A percentile compares a stretch with the other conserved stretches of the same genome.
Evolutionary conservation across 805 yeast species (phyloP).

Genomic region (Candida sanyiensis): DNA sequence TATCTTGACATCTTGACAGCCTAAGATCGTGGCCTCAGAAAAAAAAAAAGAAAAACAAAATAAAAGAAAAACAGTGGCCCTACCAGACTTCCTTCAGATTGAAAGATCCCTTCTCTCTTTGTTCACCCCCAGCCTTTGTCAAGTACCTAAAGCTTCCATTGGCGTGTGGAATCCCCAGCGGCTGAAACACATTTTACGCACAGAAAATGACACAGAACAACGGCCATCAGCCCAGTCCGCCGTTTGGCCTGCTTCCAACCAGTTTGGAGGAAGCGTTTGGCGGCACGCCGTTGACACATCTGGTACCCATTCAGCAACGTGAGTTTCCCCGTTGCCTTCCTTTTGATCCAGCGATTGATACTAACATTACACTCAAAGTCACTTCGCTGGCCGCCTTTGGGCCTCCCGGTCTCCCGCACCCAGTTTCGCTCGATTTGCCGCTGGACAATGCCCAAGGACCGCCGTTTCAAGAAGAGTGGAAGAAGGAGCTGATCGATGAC

Average conservation of each 20-base stretch:
- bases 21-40: no score
- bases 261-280: slow-evolving; percentile 26
- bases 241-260: slow-evolving; percentile 15
- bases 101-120: no score
- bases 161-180: not conserved
- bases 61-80: no score
- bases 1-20: no score
- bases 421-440: not conserved
- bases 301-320: slow-evolving; percentile 37
- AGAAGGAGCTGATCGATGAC: not conserved
- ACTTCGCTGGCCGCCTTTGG: not conserved
- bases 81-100: no score
- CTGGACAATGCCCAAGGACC: not conserved
- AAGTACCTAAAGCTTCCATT: no score
- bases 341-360: not conserved
- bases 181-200: not conserved
- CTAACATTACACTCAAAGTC: not conserved
- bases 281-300: slow-evolving; percentile 31
- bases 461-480: not conserved
- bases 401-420: not conserved
- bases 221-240: not conserved
- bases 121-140: no score
- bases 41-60: no score
- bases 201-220: not conserved
- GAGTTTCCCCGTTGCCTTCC: no score